Percentiles rank a stretch among this genome's conserved stretches.
These are phyloP conservation scores for Lactarius evosmus DNA, from an alignment of 768 basidiomycete genomes.

Conservation along the genomic window DNA sequence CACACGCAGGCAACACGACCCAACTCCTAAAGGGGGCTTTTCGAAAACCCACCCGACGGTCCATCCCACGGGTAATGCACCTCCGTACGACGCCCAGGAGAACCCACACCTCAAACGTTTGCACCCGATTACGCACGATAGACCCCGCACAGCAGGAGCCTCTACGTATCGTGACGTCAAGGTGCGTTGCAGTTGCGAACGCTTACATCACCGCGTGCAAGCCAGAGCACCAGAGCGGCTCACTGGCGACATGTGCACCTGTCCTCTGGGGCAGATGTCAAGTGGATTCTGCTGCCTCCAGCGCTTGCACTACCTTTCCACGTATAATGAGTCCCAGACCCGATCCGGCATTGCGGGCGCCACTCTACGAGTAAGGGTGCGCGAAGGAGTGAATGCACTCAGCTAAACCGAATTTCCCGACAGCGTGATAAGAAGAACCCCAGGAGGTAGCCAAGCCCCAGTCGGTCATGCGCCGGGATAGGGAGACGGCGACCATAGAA, in stretches of 20 bases:
- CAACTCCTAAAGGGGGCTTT: not conserved
- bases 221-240: not conserved
- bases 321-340: not conserved
- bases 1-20: not conserved
- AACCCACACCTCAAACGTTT: not conserved
- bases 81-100: not conserved
- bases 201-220: not conserved
- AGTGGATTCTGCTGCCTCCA: not conserved
- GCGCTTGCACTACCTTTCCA: not conserved
- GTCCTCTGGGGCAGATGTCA: not conserved
- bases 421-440: not conserved
- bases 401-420: not conserved
- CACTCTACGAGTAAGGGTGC: not conserved
- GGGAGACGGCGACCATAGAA: not conserved
- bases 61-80: not conserved
- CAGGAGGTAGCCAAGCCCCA: too few species aligned
- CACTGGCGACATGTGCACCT: not conserved
- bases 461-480: not conserved
- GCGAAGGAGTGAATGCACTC: too few species aligned
- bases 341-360: not conserved
- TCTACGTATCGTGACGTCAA: not conserved
- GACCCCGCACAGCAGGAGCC: not conserved
- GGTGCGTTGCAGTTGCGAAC: not conserved
- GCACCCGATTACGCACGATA: not conserved
- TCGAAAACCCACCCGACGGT: not conserved